Evolutionary conservation across 208 protist species (phyloP).

Genomic region (Angomonas deanei): DNA sequence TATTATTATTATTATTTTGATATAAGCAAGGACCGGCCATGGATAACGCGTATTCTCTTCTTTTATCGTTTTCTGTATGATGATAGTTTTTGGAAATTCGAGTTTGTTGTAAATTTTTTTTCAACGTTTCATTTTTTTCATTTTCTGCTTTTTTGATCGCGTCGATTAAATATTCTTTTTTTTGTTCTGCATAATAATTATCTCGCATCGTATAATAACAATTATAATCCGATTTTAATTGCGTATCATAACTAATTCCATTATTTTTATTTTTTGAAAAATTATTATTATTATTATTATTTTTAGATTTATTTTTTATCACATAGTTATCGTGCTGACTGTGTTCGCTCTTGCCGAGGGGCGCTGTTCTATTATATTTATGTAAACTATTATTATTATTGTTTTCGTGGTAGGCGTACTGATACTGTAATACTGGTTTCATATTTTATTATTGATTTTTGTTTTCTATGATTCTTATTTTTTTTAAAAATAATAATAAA

Average conservation of each 20-base stretch:
- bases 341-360: neutral
- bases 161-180: neutral
- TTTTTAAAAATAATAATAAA: neutral
- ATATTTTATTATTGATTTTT: conserved; percentile 4
- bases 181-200: neutral
- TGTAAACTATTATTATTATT: neutral
- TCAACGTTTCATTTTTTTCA: too few relatives aligned
- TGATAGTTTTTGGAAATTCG: too few relatives aligned
- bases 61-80: too few relatives aligned
- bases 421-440: neutral
- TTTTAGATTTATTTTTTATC: neutral
- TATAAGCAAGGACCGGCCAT: too few relatives aligned
- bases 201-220: neutral
- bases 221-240: neutral
- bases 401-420: neutral
- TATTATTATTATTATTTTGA: too few relatives aligned
- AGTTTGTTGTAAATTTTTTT: too few relatives aligned
- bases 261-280: neutral
- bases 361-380: neutral
- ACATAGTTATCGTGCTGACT: neutral
- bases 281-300: neutral
- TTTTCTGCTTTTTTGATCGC: too few relatives aligned
- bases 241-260: neutral
- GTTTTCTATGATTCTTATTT: neutral
- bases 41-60: too few relatives aligned